These are phyloP conservation scores for Eragrostis curvula DNA, from an alignment of 176 grass and related monocot genomes.

Conservation along the genomic window DNA sequence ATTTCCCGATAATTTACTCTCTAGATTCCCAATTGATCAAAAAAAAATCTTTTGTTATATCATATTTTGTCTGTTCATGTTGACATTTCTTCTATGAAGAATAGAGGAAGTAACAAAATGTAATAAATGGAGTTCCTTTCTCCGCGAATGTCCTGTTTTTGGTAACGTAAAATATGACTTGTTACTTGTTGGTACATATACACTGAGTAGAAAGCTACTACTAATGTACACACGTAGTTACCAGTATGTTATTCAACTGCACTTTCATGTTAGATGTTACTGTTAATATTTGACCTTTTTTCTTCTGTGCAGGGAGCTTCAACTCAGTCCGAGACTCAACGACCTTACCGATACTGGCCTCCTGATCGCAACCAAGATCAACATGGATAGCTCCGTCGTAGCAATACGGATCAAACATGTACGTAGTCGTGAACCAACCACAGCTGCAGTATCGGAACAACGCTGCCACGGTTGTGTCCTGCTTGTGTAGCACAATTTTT, in stretches of 20 bases:
- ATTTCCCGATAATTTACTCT: background rate
- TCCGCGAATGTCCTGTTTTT: background rate
- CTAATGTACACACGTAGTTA: background rate
- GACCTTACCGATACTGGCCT: slow-evolving; percentile 67
- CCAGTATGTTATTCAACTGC: too few species aligned
- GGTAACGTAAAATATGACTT: background rate
- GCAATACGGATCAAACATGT: background rate
- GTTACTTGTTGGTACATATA: background rate
- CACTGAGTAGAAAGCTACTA: background rate
- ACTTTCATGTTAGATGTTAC: too few species aligned
- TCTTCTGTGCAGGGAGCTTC: slow-evolving; percentile 53
- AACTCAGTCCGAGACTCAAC: slow-evolving; percentile 55
- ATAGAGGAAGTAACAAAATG: too few species aligned
- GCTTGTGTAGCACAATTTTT: too few species aligned
- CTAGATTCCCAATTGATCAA: background rate
- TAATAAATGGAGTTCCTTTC: background rate
- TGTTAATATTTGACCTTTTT: slow-evolving; percentile 16
- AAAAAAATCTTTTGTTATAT: background rate
- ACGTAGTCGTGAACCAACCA: background rate
- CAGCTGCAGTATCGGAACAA: background rate
- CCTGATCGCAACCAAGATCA: slow-evolving; percentile 65
- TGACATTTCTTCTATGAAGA: background rate
- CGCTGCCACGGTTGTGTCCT: too few species aligned
- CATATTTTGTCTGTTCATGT: background rate
- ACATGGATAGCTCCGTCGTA: slow-evolving; percentile 49